Base-by-base conservation (phyloP, 306 rosid species). In the Albizia julibrissin region DNA sequence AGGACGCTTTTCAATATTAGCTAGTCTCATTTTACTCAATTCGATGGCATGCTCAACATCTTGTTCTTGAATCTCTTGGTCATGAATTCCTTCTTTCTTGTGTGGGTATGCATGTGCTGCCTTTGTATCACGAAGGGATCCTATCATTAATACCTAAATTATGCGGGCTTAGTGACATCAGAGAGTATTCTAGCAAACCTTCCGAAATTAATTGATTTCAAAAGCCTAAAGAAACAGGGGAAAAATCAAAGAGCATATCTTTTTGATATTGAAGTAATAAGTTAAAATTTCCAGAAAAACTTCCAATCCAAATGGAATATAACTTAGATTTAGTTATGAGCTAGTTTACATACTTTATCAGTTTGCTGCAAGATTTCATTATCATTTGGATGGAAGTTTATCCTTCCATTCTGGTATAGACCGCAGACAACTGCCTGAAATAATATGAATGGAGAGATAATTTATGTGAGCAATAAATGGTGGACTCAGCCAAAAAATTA, bases 361-460 rank as follows among this genome's bases (percentile, higher is more conserved):
- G 87, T 90, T 87, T 75, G 84, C 90, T 70, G 93, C 88, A 95
- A 81, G 86, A 90, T 81, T 85, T 93, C 98, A 86, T 79, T 78
- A 50, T 95, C 99, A 56, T 77, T 84, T 72, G 99, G 99, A 86
- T 95, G 99, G 87, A 95, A 95, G 85, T 85, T 56, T 87, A 92
- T 89, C 87, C 83, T 90, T 87, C 97, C 98, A 70, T 80, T 87
- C 76, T 97, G 94, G 80, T 91, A 89, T 50, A 95, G 92, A 74
- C 99, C 99, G 82, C 97, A 93, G 77, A 93, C 96, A 82, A 93
- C 85, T 65, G 87, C 97, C 98, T 95, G 97, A 80, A 88, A 89
- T 74, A 49, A 80, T 49, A 83, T 80, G 58, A 84, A 81, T 56
- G 12, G 24, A 80, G 77, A 74, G 34, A 82, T 31, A 42, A 74